Evolutionary conservation across 148 eudicot genomes (phyloP).

Genomic region (Chenopodium album): DNA sequence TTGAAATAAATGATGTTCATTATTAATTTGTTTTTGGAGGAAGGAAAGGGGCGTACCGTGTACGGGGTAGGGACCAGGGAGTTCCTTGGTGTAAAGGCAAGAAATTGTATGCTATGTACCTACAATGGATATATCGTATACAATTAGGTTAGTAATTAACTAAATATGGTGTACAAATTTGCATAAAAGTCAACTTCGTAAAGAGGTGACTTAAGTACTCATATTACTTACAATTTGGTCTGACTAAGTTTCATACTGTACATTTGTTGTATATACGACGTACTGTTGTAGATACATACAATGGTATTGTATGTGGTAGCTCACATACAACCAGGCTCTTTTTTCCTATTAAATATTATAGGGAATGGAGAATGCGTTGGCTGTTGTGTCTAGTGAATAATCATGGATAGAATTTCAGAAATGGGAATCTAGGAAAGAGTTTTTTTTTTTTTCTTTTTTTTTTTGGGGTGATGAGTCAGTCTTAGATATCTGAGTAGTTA

Average conservation of each 20-base stretch:
- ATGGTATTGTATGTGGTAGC: no score
- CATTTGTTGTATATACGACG: not conserved
- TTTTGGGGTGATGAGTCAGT: slow-evolving; percentile 24
- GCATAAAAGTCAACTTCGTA: not conserved
- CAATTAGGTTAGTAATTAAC: not conserved
- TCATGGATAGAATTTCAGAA: not conserved
- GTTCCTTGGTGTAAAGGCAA: not conserved
- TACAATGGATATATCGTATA: not conserved
- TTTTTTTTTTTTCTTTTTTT: slow-evolving; percentile 5
- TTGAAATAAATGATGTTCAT: no score
- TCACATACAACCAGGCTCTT: no score
- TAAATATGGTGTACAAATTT: not conserved
- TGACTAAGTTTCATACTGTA: no score
- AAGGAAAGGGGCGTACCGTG: not conserved
- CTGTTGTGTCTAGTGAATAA: not conserved
- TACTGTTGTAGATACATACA: not conserved
- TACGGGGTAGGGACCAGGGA: not conserved
- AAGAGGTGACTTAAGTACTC: not conserved
- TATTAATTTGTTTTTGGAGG: not conserved
- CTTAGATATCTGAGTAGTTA: slow-evolving; percentile 16
- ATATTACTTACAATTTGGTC: no score
- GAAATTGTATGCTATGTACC: not conserved
- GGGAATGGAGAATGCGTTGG: not conserved
- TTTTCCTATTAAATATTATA: not conserved
- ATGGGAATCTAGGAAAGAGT: not conserved